Evolutionary conservation across 495 filamentous ascomycete genomes (phyloP).

Genomic region (Choiromyces venosus): DNA sequence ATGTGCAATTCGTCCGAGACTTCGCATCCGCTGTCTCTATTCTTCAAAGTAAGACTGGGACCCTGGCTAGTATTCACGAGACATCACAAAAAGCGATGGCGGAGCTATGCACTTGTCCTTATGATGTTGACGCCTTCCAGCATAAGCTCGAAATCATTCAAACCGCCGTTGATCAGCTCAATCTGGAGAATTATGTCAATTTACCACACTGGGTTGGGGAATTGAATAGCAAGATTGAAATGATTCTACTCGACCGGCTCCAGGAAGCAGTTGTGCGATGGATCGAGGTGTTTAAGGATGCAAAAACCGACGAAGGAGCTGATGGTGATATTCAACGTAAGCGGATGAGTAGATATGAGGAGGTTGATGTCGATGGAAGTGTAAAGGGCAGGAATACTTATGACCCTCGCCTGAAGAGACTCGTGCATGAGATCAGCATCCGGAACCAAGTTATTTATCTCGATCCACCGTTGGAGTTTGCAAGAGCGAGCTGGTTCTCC

Average conservation of each 20-base stretch:
- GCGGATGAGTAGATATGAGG: slow-evolving; percentile 47
- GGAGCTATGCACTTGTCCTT: slow-evolving; percentile 81
- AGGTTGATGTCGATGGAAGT: slow-evolving; percentile 43
- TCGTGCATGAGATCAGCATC: slow-evolving; percentile 90
- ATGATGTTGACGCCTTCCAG: slow-evolving; percentile 68
- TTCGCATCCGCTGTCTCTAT: slow-evolving; percentile 78
- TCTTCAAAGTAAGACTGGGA: slow-evolving; percentile 76
- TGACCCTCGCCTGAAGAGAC: slow-evolving; percentile 57
- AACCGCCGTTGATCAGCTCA: slow-evolving; percentile 84
- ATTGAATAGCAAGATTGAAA: slow-evolving; percentile 77
- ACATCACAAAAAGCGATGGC: slow-evolving; percentile 73
- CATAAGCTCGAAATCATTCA: slow-evolving; percentile 78
- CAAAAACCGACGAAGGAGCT: slow-evolving; percentile 49
- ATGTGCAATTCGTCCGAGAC: slow-evolving; percentile 91
- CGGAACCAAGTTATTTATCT: slow-evolving; percentile 93
- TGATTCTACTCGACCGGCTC: slow-evolving; percentile 67
- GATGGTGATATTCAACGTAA: slow-evolving; percentile 47
- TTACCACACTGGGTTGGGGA: slow-evolving; percentile 78
- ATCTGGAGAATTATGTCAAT: slow-evolving; percentile 91
- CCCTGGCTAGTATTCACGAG: slow-evolving; percentile 70
- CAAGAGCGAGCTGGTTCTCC: slow-evolving; percentile 85
- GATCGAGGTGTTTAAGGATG: slow-evolving; percentile 71
- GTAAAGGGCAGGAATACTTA: slow-evolving; percentile 43
- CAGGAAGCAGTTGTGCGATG: slow-evolving; percentile 74
- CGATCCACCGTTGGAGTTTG: slow-evolving; percentile 85